Evolutionary conservation across 257 asterid species (phyloP).

Genomic region (Solanum dulcamara): DNA sequence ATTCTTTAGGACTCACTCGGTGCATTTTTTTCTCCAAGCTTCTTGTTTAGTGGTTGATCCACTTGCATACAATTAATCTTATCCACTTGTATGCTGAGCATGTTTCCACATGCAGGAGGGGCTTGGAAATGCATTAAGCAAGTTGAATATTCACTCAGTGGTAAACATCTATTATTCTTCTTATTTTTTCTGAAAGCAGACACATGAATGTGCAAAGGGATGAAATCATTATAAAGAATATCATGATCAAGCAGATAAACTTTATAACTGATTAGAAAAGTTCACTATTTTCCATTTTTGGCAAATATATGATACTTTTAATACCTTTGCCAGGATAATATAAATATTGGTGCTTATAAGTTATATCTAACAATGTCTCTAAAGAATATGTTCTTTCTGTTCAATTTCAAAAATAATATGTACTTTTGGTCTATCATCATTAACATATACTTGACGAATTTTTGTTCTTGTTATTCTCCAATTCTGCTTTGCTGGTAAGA

Average conservation of each 20-base stretch:
- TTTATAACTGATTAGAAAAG: neutral
- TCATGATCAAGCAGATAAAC: neutral
- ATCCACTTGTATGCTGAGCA: neutral
- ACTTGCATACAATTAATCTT: neutral
- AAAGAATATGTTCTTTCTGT: neutral
- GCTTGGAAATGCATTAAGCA: conserved; percentile 52
- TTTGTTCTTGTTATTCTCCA: neutral
- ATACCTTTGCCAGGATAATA: neutral
- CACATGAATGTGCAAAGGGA: neutral
- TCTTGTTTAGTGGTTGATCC: neutral
- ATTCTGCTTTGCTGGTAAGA: neutral
- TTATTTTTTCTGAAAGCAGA: neutral
- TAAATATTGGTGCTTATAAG: neutral
- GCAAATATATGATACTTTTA: neutral
- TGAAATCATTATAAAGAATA: neutral
- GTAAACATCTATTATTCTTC: conserved; percentile 24
- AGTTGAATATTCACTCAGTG: conserved; percentile 61
- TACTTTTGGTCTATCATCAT: neutral
- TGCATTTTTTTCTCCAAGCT: neutral
- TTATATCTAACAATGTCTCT: neutral
- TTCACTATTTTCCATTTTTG: neutral
- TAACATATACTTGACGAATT: neutral
- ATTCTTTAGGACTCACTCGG: neutral
- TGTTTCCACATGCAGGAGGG: conserved; percentile 48
- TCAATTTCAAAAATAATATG: neutral